Conservation (phyloP, 2,329 filamentous ascomycete species). For the Neofusicoccum cordaticola region DNA sequence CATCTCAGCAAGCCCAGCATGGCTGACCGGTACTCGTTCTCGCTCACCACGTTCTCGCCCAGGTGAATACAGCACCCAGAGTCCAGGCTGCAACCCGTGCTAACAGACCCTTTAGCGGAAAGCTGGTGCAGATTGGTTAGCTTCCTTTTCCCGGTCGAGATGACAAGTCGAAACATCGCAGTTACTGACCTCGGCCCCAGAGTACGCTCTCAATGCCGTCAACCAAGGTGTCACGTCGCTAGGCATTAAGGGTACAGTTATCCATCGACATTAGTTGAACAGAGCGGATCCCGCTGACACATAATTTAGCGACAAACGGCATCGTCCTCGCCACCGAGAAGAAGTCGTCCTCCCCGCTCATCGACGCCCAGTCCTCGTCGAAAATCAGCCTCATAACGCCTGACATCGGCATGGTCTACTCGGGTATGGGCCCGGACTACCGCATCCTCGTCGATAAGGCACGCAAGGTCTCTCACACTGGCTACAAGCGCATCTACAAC, state of each 20-base stretch:
- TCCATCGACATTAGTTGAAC: not conserved
- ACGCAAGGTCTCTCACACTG: conserved; percentile 95
- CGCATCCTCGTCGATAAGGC: conserved; percentile 96
- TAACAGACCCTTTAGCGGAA: conserved; percentile 68
- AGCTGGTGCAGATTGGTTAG: conserved; percentile 96
- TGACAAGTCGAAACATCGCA: conserved; percentile 16
- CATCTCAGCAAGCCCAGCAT: conserved; percentile 52
- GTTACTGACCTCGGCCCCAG: conserved; percentile 48
- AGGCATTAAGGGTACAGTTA: conserved; percentile 84
- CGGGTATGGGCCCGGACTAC: conserved; percentile 98
- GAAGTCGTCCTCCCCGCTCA: conserved; percentile 96
- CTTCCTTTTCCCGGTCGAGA: not conserved
- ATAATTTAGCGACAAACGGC: conserved; percentile 79
- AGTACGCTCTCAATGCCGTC: conserved; percentile 98
- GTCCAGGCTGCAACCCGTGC: conserved; percentile 34
- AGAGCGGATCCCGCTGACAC: not conserved
- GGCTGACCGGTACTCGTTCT: conserved; percentile 99
- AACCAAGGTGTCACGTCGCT: conserved; percentile 98
- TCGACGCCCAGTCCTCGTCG: conserved; percentile 89
- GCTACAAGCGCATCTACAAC: conserved; percentile 99
- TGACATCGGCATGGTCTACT: conserved; percentile 99
- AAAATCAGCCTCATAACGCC: conserved; percentile 98
- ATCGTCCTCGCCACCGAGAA: conserved; percentile 99
- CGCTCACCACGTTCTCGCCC: conserved; percentile 97
- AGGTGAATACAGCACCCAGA: conserved; percentile 62